Base-by-base conservation (phyloP, 2,329 filamentous ascomycete species). In the Pseudomassariella vexata region DNA sequence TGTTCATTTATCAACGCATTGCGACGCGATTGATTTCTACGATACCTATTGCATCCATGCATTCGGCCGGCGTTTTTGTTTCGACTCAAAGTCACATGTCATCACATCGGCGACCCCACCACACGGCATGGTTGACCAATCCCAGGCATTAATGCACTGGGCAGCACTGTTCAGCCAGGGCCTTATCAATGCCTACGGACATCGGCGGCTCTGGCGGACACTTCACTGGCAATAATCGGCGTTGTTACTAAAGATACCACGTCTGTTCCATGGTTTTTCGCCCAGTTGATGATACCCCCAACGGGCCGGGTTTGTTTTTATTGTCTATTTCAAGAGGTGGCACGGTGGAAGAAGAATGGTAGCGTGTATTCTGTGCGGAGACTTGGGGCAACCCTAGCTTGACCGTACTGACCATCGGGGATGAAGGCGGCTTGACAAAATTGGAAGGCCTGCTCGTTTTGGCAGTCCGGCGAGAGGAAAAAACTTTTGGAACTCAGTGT, bases 211-310 rank as follows among this genome's bases (percentile, higher is more conserved):
- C 42, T 36, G 44, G 45, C 27, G 29, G 24, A 42, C 37, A 42
- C 40, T 43, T 43, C 42, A 36, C 35, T 41, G 37, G 41, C 44
- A 47, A 36, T 44, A 37, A 43, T 42, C 41, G 50, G 52, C 50
- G 50, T 53, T 55, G 42, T 38, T 41, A 44, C 41, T 42, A 44
- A 55, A 52, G 52, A 55, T 55, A 55, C 52, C 52, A 55, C 42
- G 50, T 49, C 50, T 53, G 41, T 35, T 52, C 48, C 46, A 28
- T 23, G 27, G 29, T 34, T 19, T 34, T 20, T 19, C 18, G 27
- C 26, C 24, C 24, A 24, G 19, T 16, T 18, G 28, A n/a, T n/a
- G n/a, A 34, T 17, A 22, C 25, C 19, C 19, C 6, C 16, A n/a
- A 14, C 9, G 25, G 32, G 32, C 19, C 14, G 32, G n/a, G 24